A percentile compares a stretch with the other conserved stretches of the same genome.
Evolutionary conservation across 108 stramenopile genomes (phyloP).

Genomic region (Pelagomonas calceolata): DNA sequence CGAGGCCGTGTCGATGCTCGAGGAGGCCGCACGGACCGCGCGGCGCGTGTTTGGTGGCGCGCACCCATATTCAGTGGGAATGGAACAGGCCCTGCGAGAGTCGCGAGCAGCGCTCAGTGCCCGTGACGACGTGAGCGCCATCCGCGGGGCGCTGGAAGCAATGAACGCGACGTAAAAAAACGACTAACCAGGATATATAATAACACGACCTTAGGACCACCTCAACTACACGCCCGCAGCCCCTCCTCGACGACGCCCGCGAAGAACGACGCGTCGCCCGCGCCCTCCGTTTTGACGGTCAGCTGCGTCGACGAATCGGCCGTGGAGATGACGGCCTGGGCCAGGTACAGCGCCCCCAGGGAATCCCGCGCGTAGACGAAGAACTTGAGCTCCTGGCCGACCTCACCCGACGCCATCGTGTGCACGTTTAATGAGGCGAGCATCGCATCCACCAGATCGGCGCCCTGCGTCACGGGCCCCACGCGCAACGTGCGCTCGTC

Average conservation of each 20-base stretch:
- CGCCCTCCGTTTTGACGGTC: constrained; percentile 9
- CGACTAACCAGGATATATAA: no score
- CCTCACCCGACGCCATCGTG: constrained; percentile 84
- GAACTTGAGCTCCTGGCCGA: constrained; percentile 71
- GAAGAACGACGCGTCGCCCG: not conserved
- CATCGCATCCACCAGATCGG: constrained; percentile 51
- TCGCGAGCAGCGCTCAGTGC: no score
- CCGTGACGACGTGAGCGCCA: no score
- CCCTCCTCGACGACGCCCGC: not conserved
- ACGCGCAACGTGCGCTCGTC: constrained; percentile 43
- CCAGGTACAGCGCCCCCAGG: not conserved
- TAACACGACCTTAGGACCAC: no score
- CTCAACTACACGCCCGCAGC: not conserved
- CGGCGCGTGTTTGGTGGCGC: no score
- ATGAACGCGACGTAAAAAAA: no score
- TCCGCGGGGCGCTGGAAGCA: no score
- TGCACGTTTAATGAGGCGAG: constrained; percentile 38
- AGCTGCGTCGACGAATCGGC: not conserved
- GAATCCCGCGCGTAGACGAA: constrained; percentile 68
- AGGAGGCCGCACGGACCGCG: no score
- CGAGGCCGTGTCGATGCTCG: no score
- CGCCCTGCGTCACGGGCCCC: constrained; percentile 30
- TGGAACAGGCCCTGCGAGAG: no score
- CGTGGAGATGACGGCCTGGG: constrained; percentile 5
- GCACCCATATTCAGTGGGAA: no score